A percentile compares a stretch with the other conserved stretches of the same genome.
Evolutionary conservation across 2,329 filamentous ascomycete genomes (phyloP).

Genomic region (Aspergillus pseudoterreus): DNA sequence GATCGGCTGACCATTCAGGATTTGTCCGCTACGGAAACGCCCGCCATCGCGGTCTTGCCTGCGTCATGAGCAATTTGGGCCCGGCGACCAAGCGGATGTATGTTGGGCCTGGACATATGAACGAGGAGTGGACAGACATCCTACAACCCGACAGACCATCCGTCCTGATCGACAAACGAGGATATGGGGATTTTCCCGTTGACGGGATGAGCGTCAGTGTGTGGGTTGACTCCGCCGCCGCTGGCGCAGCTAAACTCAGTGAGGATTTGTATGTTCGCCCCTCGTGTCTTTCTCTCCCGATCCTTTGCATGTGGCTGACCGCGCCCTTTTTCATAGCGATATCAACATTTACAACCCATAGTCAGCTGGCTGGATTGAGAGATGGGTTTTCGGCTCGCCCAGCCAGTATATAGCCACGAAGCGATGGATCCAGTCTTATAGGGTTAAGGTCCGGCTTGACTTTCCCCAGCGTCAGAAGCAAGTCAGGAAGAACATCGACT

Average conservation of each 20-base stretch:
- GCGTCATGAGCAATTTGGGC: conserved; percentile 54
- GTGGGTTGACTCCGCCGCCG: conserved; percentile 54
- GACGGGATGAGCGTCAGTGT: conserved; percentile 55
- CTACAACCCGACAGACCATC: conserved; percentile 52
- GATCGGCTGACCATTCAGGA: conserved; percentile 27
- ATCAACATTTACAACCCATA: no score
- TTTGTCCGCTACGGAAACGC: conserved; percentile 51
- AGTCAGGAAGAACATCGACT: no score
- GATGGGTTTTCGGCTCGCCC: no score
- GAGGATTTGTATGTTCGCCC: no score
- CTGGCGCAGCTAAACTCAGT: not conserved
- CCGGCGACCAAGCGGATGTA: conserved; percentile 56
- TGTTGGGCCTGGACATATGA: conserved; percentile 56
- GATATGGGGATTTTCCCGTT: conserved; percentile 58
- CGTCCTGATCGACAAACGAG: conserved; percentile 57
- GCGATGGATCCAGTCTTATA: no score
- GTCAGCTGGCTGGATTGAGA: no score
- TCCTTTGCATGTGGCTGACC: no score
- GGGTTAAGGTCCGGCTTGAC: no score
- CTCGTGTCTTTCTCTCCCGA: no score
- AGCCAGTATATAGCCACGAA: no score
- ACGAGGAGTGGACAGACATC: conserved; percentile 63
- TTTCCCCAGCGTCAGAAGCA: no score
- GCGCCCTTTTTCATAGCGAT: no score
- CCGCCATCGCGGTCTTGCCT: conserved; percentile 53